phyloP scores from a whole-genome alignment of 2,329 filamentous ascomycete species.

The Aspergillus ibericus region DNA sequence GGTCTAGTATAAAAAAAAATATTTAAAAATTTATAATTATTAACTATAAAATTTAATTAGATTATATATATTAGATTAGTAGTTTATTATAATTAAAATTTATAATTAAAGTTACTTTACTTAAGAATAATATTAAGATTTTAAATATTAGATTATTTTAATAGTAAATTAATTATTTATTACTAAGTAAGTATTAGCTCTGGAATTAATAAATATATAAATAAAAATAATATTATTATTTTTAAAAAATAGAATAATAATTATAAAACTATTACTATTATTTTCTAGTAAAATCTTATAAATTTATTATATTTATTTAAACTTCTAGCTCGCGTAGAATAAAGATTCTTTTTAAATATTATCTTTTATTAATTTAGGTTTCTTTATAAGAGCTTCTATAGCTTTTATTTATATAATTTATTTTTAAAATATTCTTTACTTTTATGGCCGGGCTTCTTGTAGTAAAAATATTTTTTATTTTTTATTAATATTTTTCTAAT shows the following conservation, averaged over 20 bases:
- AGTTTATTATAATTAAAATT: not conserved
- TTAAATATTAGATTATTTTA: not conserved
- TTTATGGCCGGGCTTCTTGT: not conserved
- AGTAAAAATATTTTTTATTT: not conserved
- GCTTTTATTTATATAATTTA: not conserved
- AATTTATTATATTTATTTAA: not conserved
- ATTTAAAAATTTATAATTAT: not conserved
- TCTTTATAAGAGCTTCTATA: not conserved
- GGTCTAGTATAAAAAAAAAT: not conserved
- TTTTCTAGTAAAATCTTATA: not conserved
- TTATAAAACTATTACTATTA: no score
- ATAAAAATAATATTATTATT: not conserved
- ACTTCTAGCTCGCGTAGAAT: not conserved
- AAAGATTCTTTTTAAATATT: not conserved
- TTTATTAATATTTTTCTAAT: not conserved
- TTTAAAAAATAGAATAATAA: no score
- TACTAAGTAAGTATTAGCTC: not conserved
- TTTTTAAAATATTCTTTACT: not conserved
- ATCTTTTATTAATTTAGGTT: not conserved
- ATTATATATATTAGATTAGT: not conserved
- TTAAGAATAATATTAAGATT: not conserved
- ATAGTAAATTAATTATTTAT: not conserved
- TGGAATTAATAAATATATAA: not conserved
- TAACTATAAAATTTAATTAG: not conserved
- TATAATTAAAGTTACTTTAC: not conserved